Base-by-base conservation (phyloP, 2,329 filamentous ascomycete species). In the Beauveria caledonica region DNA sequence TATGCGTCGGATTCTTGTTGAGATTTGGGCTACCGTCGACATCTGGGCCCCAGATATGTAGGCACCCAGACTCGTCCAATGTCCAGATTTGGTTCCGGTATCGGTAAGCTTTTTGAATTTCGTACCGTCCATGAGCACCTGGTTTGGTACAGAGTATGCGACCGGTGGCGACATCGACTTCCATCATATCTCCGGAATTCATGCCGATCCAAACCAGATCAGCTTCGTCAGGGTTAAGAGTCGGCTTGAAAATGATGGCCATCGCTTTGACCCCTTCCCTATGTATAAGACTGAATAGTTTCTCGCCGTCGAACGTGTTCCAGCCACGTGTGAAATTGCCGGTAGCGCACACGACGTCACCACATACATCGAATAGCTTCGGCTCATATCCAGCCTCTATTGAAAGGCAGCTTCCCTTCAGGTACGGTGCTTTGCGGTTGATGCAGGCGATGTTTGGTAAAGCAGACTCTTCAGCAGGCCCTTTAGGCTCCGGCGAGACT, bases 11-110 rank as follows among this genome's bases (percentile, higher is more conserved):
- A 59, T 83, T 87, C 60, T 86, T 84, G 60, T 85, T 82, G 33
- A 97, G 74, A 63, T 85, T 93, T 1, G 92, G 92, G 29, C 86
- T 80, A 0, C 88, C 87, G 6, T 83, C 83, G 50, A 74, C 74
- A 67, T 92, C 89, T 4, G 92, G 87, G 1, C 85, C 86, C 94
- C 94, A 99, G 5, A 97, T 83, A 65, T 91, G 86, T 15, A 99
- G 76, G 50, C 88, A 89, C 11, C 94, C 94, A 51, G 88, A 86
- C 64, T 97, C 92, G 70, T 97, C 94, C 52, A 99, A 73, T 0
- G 92, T 92, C 94, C 94, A 99, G 71, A 99, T 84, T 68, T 97
- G 90, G 65, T 91, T 90, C 63, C 85, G 87, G 71, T 95, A 88
- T 44, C 94, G 86, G 69, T 90, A 88, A 46, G 99, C 96, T 67